A percentile compares a stretch with the other conserved stretches of the same genome.
phyloP scores from a whole-genome alignment of 371 early-diverging fungal genomes.

The Zychaea mexicana region DNA sequence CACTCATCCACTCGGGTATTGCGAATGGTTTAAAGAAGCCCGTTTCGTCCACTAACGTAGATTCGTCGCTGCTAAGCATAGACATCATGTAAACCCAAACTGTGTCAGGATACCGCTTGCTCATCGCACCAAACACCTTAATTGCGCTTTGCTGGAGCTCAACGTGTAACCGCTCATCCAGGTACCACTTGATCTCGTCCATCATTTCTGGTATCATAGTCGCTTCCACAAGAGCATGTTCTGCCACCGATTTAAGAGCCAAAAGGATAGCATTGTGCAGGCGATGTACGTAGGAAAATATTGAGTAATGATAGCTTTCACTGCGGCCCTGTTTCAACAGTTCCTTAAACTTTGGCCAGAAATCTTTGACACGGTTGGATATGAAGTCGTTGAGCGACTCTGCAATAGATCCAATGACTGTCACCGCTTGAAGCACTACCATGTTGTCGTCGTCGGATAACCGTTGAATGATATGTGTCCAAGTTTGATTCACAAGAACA shows the following conservation, averaged over 20 bases:
- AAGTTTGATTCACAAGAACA: constrained; percentile 52
- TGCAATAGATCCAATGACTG: constrained; percentile 34
- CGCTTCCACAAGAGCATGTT: constrained; percentile 29
- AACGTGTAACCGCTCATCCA: constrained; percentile 25
- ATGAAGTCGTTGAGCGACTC: constrained; percentile 50
- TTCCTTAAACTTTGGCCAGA: constrained; percentile 50
- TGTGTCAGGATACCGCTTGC: constrained; percentile 36
- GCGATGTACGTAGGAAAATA: constrained; percentile 36
- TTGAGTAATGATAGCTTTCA: constrained; percentile 26
- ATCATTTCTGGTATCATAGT: constrained; percentile 26
- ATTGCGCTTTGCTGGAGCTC: constrained; percentile 30
- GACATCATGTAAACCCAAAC: constrained; percentile 40
- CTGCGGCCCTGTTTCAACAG: constrained; percentile 23
- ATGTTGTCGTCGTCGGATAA: constrained; percentile 50
- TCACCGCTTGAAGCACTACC: constrained; percentile 53
- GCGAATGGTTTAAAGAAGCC: constrained; percentile 15
- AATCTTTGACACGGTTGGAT: constrained; percentile 42
- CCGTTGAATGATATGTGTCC: constrained; percentile 55
- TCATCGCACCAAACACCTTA: constrained; percentile 22
- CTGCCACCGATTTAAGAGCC: constrained; percentile 25
- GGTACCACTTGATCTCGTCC: constrained; percentile 27
- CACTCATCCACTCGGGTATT: constrained; percentile 33
- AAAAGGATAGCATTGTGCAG: constrained; percentile 33
- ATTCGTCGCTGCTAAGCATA: constrained; percentile 15
- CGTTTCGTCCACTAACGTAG: not conserved